These are phyloP conservation scores for Luffa aegyptiaca DNA, from an alignment of 306 rosid species.

Conservation along the genomic window DNA sequence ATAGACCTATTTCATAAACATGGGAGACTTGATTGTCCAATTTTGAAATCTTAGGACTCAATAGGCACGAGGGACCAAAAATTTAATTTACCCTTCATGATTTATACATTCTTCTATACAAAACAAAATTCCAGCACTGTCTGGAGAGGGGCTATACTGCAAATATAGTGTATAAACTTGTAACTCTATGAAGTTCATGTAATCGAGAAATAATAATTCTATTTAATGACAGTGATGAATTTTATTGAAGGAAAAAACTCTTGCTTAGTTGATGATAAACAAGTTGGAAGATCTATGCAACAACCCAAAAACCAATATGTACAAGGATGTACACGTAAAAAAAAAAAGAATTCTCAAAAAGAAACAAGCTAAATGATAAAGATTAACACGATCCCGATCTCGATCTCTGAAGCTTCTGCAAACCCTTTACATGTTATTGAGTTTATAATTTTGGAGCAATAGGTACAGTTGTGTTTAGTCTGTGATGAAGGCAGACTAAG, in stretches of 20 bases:
- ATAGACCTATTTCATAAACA: too few relatives aligned
- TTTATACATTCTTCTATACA: not conserved
- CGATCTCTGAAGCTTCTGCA: not conserved
- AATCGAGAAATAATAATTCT: not conserved
- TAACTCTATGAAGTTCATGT: not conserved
- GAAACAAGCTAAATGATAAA: not conserved
- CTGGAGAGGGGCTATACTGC: not conserved
- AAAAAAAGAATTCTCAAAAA: not conserved
- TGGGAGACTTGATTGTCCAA: too few relatives aligned
- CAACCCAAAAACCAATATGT: not conserved
- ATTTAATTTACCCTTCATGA: not conserved
- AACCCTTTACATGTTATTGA: not conserved
- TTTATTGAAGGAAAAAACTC: not conserved
- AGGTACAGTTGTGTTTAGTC: not conserved
- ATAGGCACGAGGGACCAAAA: too few relatives aligned
- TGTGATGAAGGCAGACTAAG: not conserved
- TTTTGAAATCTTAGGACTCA: too few relatives aligned
- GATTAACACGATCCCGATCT: not conserved
- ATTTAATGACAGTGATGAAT: not conserved
- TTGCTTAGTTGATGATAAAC: not conserved
- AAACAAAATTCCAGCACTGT: not conserved
- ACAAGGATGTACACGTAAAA: not conserved
- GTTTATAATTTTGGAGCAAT: not conserved
- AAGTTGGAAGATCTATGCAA: not conserved
- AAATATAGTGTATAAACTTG: not conserved